Conservation (phyloP, 2,329 filamentous ascomycete species). For the Verticillium klebahnii region DNA sequence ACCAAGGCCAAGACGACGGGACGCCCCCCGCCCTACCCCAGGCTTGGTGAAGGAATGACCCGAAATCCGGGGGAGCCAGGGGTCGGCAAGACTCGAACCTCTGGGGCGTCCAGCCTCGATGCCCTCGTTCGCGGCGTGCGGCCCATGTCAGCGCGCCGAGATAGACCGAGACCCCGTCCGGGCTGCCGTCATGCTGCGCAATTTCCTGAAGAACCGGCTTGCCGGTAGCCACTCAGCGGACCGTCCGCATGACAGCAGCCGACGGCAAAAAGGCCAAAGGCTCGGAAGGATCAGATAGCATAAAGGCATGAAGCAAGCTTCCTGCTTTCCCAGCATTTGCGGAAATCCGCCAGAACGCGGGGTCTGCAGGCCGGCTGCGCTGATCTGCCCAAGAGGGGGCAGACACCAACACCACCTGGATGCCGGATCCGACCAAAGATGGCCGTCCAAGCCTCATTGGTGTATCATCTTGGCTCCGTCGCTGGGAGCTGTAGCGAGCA, state of each 20-base stretch:
- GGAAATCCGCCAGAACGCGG: neutral
- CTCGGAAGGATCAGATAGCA: neutral
- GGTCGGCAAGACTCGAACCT: neutral
- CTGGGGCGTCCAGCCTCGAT: neutral
- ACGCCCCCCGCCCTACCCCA: neutral
- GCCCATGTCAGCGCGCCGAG: neutral
- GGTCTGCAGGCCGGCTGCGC: neutral
- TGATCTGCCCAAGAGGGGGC: neutral
- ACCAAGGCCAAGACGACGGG: neutral
- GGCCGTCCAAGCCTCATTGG: neutral
- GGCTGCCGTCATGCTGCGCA: neutral
- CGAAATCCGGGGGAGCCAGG: neutral
- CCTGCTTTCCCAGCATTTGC: neutral
- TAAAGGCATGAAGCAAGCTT: neutral
- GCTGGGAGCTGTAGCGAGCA: neutral
- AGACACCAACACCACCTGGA: neutral
- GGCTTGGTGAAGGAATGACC: neutral
- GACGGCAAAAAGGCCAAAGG: neutral
- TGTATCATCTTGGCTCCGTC: neutral
- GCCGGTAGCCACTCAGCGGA: neutral
- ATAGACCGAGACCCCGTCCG: neutral
- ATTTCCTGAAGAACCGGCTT: neutral
- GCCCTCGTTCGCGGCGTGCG: neutral
- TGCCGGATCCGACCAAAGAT: neutral
- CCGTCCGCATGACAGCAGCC: neutral